These are phyloP conservation scores for Xerocomus nothofagi DNA, from an alignment of 1,284 basidiomycete genomes.

Conservation along the genomic window DNA sequence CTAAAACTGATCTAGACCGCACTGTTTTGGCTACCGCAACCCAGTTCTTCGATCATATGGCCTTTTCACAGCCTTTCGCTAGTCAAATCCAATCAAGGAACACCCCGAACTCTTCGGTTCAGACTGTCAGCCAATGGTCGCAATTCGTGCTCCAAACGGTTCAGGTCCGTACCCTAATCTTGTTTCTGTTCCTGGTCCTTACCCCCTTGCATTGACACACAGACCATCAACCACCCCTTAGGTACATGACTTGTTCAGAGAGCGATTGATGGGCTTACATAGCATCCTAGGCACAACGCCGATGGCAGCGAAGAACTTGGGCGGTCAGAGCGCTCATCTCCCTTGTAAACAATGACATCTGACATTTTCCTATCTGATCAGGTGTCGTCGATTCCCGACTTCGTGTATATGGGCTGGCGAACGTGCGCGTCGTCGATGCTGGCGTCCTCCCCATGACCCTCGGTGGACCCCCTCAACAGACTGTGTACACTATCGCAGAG, in stretches of 20 bases:
- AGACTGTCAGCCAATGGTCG: background rate
- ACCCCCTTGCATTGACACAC: background rate
- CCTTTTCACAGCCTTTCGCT: background rate
- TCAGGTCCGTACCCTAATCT: background rate
- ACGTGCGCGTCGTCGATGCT: constrained; percentile 5
- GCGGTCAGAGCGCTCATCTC: background rate
- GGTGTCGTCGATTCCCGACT: constrained; percentile 3
- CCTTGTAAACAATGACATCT: no score
- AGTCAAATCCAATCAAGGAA: constrained; percentile 1
- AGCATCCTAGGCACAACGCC: background rate
- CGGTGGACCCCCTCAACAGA: constrained; percentile 1
- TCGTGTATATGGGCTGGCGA: background rate
- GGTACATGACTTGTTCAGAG: background rate
- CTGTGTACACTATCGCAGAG: constrained; percentile 7
- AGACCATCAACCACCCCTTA: background rate
- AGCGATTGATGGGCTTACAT: background rate
- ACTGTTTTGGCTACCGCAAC: background rate
- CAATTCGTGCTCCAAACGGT: background rate
- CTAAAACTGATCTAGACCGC: background rate
- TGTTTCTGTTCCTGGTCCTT: no score
- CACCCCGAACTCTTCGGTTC: background rate
- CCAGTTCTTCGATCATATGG: constrained; percentile 2
- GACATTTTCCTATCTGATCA: background rate
- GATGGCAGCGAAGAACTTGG: constrained; percentile 1
- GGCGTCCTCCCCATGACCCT: no score